Base-by-base conservation (phyloP, 129 eudicot genomes). In the Tagetes erecta region DNA sequence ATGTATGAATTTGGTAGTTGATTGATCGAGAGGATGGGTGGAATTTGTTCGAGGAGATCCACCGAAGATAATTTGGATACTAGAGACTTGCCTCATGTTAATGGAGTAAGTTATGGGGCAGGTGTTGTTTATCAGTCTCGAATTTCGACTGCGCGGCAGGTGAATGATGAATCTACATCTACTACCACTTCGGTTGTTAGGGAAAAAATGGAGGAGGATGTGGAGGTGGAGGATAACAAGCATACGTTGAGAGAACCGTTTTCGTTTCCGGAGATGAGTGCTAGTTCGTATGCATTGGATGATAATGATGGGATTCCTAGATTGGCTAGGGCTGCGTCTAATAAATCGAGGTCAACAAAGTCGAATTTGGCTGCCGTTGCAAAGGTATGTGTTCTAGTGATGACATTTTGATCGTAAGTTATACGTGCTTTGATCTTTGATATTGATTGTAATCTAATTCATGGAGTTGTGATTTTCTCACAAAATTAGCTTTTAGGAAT, bases 261-360 rank as follows among this genome's bases (percentile, higher is more conserved):
- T 79, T 82, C 97, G 0, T 94, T 94, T 71, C 97, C 99, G 4
- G 95, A 88, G 66, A 73, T 86, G 60, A 86, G 62, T 58, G 60
- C 30, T 62, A 38, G 38, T 73, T 66, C 96, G 0, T 59, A 66
- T 58, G 80, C 84, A 47, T 46, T 78, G 70, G 88, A 83, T 56
- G 80, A 80, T 68, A 67, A 88, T 80, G 99, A 88, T 77, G 97
- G 99, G 60, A 94, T 94, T 76, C 99, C 97, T 46, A 85, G 85
- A 11, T 67, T 91, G 74, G 75, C 97, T 12, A 85, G 97, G 86
- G 88, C 85, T 30, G 41, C 82, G 45, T 94, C 97, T 2, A 76
- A 82, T 64, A 91, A 88, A 78, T 85, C 91, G 5, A 76, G 96
- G 79, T 80, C 91, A 3, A 75, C 90, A 13, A 91, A 78, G 68